Evolutionary conservation across 345 rosid species (phyloP).

Genomic region (Gossypium australe): DNA sequence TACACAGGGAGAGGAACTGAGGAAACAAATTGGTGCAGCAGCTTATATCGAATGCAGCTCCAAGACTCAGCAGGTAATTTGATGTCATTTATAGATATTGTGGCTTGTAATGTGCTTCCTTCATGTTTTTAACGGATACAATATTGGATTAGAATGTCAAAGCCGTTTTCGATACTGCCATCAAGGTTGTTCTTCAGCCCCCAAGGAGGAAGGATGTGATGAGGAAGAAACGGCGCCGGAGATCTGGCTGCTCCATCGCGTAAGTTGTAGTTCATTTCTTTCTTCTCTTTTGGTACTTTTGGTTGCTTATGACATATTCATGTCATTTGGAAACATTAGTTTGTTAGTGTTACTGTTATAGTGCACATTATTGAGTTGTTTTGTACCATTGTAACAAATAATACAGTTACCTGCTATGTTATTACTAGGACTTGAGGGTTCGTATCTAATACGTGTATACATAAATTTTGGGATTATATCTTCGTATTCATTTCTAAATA

Average conservation of each 20-base stretch:
- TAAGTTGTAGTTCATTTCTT: slow-evolving; percentile 31
- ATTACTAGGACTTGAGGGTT: too few relatives aligned
- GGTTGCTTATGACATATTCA: background rate
- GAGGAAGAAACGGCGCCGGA: slow-evolving; percentile 55
- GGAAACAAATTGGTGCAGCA: slow-evolving; percentile 93
- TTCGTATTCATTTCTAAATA: too few relatives aligned
- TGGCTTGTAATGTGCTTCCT: background rate
- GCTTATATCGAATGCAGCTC: slow-evolving; percentile 98
- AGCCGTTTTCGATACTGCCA: slow-evolving; percentile 87
- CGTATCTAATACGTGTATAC: too few relatives aligned
- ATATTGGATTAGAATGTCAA: slow-evolving; percentile 67
- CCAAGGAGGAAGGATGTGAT: slow-evolving; percentile 75
- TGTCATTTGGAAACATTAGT: background rate
- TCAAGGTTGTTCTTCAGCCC: slow-evolving; percentile 95
- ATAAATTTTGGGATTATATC: too few relatives aligned
- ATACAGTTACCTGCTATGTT: too few relatives aligned
- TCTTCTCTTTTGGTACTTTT: too few relatives aligned
- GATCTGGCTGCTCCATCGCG: slow-evolving; percentile 73
- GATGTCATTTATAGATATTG: background rate
- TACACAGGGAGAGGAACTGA: slow-evolving; percentile 81
- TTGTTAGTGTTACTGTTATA: background rate
- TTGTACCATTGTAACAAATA: too few relatives aligned
- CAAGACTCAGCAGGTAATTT: slow-evolving; percentile 83
- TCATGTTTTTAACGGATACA: background rate
- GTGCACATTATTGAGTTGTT: background rate